Percentiles rank a stretch among this genome's conserved stretches.
Evolutionary conservation across 106 monocot genomes (phyloP).

Genomic region (Phalaenopsis aphrodite): DNA sequence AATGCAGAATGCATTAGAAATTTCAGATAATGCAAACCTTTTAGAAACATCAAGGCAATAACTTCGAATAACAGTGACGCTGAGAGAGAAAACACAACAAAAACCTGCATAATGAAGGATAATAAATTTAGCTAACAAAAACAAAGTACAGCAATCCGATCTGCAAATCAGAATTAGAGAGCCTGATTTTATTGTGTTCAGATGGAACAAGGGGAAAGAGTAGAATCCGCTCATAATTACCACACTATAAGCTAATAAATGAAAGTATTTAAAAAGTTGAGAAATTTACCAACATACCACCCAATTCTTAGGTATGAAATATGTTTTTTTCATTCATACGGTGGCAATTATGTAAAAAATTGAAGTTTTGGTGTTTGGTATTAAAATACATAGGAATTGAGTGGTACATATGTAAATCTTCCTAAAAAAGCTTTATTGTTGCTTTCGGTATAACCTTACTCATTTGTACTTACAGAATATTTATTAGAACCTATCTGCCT

Average conservation of each 20-base stretch:
- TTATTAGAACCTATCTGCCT: conserved; percentile 92
- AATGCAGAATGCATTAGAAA: background rate
- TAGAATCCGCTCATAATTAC: background rate
- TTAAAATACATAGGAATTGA: no score
- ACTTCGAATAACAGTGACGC: conserved; percentile 38
- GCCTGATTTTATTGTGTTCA: background rate
- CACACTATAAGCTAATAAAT: background rate
- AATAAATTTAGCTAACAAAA: conserved; percentile 1
- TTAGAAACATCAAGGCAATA: conserved; percentile 37
- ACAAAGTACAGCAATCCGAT: background rate
- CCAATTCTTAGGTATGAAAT: no score
- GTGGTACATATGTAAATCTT: no score
- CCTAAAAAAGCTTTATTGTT: background rate
- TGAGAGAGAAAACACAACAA: conserved; percentile 40
- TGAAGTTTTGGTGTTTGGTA: no score
- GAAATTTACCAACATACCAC: no score
- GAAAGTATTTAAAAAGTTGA: no score
- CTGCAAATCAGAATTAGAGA: background rate
- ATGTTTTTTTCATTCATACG: no score
- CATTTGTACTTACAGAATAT: conserved; percentile 56
- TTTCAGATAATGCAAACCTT: conserved; percentile 30
- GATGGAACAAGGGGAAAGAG: background rate
- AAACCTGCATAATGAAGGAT: conserved; percentile 41
- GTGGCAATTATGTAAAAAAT: no score
- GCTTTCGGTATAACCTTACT: background rate